phyloP scores from a whole-genome alignment of 1,139 yeast genomes.

The Debaryomycetaceae sp. region DNA sequence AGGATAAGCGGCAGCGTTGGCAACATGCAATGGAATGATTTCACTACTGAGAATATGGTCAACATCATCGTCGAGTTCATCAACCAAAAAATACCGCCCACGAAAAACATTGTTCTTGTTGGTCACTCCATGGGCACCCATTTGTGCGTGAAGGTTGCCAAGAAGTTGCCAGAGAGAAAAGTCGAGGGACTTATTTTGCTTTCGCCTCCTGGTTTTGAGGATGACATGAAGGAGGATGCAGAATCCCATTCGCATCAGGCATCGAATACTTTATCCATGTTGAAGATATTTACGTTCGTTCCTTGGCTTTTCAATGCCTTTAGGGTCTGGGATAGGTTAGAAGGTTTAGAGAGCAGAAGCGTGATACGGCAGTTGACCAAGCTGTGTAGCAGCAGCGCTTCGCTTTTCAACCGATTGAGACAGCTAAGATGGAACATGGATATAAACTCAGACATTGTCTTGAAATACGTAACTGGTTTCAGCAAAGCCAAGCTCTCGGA shows the following conservation, averaged over 20 bases:
- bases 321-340: conserved; percentile 57
- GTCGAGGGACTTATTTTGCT: conserved; percentile 47
- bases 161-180: conserved; percentile 31
- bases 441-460: conserved; percentile 51
- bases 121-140: conserved; percentile 80
- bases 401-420: conserved; percentile 43
- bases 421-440: conserved; percentile 75
- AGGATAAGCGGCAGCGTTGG: conserved; percentile 27
- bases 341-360: conserved; percentile 59
- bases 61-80: conserved; percentile 40
- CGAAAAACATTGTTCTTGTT: conserved; percentile 52
- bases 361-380: conserved; percentile 51
- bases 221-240: conserved; percentile 17
- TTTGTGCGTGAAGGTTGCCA: conserved; percentile 47
- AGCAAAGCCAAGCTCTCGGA: conserved; percentile 41
- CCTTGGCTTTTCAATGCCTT: conserved; percentile 56
- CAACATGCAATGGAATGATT: conserved; percentile 42
- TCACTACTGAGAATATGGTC: conserved; percentile 47
- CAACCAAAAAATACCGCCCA: conserved; percentile 32
- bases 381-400: conserved; percentile 19
- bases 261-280: conserved; percentile 9
- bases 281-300: conserved; percentile 28
- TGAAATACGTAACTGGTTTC: conserved; percentile 53
- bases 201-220: conserved; percentile 53
- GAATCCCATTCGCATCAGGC: conserved; percentile 1